These are phyloP conservation scores for Yarrowia deformans DNA, from an alignment of 805 yeast species.

Conservation along the genomic window DNA sequence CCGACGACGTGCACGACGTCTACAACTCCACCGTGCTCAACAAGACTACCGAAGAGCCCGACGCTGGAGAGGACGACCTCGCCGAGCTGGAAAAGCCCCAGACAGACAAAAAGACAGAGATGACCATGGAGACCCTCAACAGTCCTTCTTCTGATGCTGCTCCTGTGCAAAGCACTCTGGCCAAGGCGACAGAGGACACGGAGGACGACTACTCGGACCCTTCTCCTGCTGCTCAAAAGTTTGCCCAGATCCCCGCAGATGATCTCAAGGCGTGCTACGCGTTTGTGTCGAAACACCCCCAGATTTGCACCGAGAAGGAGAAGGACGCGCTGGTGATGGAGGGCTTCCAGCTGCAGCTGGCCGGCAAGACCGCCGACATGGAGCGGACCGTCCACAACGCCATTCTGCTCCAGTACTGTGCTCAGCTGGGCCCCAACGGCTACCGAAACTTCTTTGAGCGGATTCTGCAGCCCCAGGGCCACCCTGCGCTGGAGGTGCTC, in stretches of 20 bases:
- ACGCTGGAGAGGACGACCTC: slow-evolving; percentile 32
- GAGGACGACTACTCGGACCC: slow-evolving; percentile 49
- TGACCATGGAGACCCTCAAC: slow-evolving; percentile 16
- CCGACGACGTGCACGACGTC: slow-evolving; percentile 91
- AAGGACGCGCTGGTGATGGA: slow-evolving; percentile 93
- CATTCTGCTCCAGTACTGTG: slow-evolving; percentile 75
- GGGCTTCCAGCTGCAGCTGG: slow-evolving; percentile 83
- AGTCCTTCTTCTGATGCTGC: slow-evolving; percentile 35
- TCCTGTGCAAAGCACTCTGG: slow-evolving; percentile 25
- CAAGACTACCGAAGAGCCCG: slow-evolving; percentile 15
- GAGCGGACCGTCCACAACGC: slow-evolving; percentile 80
- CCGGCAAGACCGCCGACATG: slow-evolving; percentile 62
- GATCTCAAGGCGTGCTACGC: slow-evolving; percentile 60
- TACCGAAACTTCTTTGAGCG: slow-evolving; percentile 73
- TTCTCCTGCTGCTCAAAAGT: slow-evolving; percentile 68
- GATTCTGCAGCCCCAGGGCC: slow-evolving; percentile 56
- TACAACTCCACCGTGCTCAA: slow-evolving; percentile 59
- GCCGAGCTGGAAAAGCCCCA: slow-evolving; percentile 25
- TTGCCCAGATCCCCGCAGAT: slow-evolving; percentile 62
- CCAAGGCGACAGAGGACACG: slow-evolving; percentile 41
- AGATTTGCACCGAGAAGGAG: slow-evolving; percentile 79
- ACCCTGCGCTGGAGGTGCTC: slow-evolving; percentile 76
- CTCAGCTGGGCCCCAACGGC: slow-evolving; percentile 55
- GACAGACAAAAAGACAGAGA: background rate
- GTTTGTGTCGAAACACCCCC: slow-evolving; percentile 62